Evolutionary conservation across 225 moss, liverwort and hornwort genomes (phyloP).

Genomic region (Bryoerythrophyllum caledonicum): DNA sequence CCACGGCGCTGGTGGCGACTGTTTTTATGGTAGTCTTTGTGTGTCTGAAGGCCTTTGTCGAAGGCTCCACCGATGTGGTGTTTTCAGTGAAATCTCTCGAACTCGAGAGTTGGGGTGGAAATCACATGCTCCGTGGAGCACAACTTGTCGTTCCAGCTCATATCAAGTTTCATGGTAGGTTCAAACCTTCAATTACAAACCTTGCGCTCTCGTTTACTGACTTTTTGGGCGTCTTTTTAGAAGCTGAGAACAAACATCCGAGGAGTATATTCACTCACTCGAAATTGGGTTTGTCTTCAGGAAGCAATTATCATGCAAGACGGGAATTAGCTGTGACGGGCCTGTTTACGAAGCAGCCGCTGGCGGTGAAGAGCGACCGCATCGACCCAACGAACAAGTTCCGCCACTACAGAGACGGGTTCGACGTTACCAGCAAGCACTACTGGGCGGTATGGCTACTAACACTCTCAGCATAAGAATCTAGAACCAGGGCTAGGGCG

Average conservation of each 20-base stretch:
- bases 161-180: not conserved
- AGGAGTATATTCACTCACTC: not conserved
- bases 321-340: conserved; percentile 28
- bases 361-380: conserved; percentile 68
- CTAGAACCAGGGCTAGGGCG: too few species aligned
- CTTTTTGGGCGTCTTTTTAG: not conserved
- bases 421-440: conserved; percentile 65
- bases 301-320: not conserved
- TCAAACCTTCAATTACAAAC: too few species aligned
- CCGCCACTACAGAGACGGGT: conserved; percentile 61
- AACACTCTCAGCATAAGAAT: too few species aligned
- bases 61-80: not conserved
- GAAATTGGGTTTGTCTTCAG: not conserved
- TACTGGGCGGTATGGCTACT: conserved; percentile 66
- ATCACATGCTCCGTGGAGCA: not conserved
- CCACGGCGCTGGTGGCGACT: not conserved
- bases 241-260: not conserved
- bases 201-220: not conserved
- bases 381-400: conserved; percentile 65
- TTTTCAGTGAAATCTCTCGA: not conserved
- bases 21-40: not conserved
- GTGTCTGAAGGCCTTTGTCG: not conserved
- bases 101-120: not conserved
- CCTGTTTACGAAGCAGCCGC: conserved; percentile 35
- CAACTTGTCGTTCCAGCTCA: not conserved